Percentiles rank a stretch among this genome's conserved stretches.
Conservation (phyloP, 2,329 filamentous ascomycete genomes). For the Neoscytalidium dimidiatum region DNA sequence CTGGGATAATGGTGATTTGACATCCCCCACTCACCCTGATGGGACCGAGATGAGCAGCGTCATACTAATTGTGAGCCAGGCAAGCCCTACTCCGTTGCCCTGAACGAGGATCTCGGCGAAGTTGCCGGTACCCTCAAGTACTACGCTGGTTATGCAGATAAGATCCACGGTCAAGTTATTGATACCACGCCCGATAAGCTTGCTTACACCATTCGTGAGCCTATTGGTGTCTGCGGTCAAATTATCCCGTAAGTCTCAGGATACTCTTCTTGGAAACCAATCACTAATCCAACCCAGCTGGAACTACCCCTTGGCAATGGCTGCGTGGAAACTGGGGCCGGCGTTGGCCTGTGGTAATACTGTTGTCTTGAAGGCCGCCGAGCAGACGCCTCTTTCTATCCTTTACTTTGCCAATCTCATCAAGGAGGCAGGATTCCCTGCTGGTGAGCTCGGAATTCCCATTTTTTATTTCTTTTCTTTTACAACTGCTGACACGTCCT, state of each 20-base stretch:
- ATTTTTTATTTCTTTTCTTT: background rate
- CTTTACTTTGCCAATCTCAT: conserved; percentile 63
- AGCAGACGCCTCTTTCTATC: conserved; percentile 57
- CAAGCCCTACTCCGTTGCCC: conserved; percentile 68
- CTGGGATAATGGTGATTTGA: conserved; percentile 67
- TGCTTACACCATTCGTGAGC: conserved; percentile 75
- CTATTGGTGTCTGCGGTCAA: conserved; percentile 51
- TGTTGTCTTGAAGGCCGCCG: conserved; percentile 59
- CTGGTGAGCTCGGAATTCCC: conserved; percentile 26
- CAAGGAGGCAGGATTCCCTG: conserved; percentile 49
- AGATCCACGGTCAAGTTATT: conserved; percentile 77
- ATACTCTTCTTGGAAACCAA: background rate
- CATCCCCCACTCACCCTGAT: background rate
- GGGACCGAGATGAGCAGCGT: background rate
- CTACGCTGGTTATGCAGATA: conserved; percentile 79
- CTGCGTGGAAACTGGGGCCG: conserved; percentile 57
- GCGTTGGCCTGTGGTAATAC: conserved; percentile 59
- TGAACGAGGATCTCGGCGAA: conserved; percentile 65
- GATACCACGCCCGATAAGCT: conserved; percentile 70
- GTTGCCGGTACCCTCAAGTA: conserved; percentile 65
- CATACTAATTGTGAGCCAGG: conserved; percentile 22
- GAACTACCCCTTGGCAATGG: conserved; percentile 55
- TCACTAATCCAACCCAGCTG: conserved; percentile 28
- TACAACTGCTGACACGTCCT: background rate
- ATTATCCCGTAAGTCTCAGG: conserved; percentile 29